Evolutionary conservation across 805 yeast species (phyloP), one percentile per base, ranked within the genome.

Genomic region (Candida cerambycidarum): DNA sequence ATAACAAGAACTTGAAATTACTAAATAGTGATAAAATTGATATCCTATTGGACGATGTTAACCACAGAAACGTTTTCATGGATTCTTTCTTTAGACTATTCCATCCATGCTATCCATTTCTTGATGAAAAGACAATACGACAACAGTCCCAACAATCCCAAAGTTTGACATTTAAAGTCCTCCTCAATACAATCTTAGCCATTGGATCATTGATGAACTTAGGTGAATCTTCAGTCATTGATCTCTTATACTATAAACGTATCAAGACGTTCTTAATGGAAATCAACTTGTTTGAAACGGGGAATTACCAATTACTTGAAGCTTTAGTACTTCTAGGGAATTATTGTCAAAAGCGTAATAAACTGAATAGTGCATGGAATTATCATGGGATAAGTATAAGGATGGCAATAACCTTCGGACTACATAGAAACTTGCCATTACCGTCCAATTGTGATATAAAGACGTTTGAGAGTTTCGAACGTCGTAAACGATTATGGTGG

Each of bases 291-390:
- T 76, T 82, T 52, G 86, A 80, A 56, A 65, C 77, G 43, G 85
- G 86, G 10, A 78, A 80, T 44, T 58, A 79, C 8, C 70, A 75
- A n/a, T 56, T 81, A 23, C 64, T 81, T 8, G 74, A 74, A 36
- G 74, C 83, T 1, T 38, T 46, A 3, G 33, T 35, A 5, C 13
- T 46, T 27, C 57, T 83, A 39, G 74, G 83, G 44, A 77, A 77
- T 48, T 83, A 82, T 59, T 75, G 79, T 9, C 85, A 79, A 54
- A 80, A 80, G 59, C 69, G 85, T 38, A 78, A 81, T 51, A 79
- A 79, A 50, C 82, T 84, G 42, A 82, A 82, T 57, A 75, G 86
- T 0, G 83, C 83, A 17, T 83, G 87, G 84, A 79, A 79, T 51
- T 80, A 77, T 48, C 62, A 80, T 27, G 88, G 89, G 10, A 62